phyloP scores from a whole-genome alignment of 2,329 filamentous ascomycete genomes.

The Zalaria obscura region DNA sequence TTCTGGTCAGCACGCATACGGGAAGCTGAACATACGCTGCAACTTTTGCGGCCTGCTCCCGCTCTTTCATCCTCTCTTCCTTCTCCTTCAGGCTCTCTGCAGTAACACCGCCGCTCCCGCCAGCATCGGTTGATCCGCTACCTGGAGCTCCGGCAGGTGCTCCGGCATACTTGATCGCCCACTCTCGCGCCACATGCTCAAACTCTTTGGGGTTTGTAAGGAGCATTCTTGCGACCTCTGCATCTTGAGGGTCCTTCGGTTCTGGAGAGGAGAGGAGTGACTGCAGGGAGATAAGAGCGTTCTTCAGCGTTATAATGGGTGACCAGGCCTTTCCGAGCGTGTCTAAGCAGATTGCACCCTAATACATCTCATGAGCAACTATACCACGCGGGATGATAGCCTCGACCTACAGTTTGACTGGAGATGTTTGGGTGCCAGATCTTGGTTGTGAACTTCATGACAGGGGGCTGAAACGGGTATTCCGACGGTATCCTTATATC shows the following conservation, averaged over 20 bases:
- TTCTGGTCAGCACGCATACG: background rate
- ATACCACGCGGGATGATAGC: background rate
- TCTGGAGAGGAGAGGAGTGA: conserved; percentile 88
- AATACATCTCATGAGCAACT: background rate
- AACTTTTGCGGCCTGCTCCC: conserved; percentile 41
- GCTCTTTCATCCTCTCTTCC: conserved; percentile 37
- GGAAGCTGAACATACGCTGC: conserved; percentile 33
- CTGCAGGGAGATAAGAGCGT: conserved; percentile 81
- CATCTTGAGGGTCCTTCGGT: conserved; percentile 92
- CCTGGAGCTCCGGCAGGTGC: conserved; percentile 51
- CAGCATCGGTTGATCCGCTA: conserved; percentile 17
- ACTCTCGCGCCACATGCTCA: conserved; percentile 69
- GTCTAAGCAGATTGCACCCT: conserved; percentile 96
- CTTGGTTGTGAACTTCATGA: conserved; percentile 83
- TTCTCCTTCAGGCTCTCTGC: conserved; percentile 41
- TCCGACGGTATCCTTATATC: conserved; percentile 77
- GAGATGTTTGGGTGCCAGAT: conserved; percentile 98
- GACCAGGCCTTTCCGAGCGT: conserved; percentile 86
- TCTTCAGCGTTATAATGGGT: conserved; percentile 91
- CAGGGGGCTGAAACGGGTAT: conserved; percentile 86
- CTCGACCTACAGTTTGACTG: conserved; percentile 59
- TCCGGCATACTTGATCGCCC: conserved; percentile 72
- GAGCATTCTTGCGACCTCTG: conserved; percentile 86
- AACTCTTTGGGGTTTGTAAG: conserved; percentile 67
- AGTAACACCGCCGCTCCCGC: conserved; percentile 31